A percentile compares a stretch with the other conserved stretches of the same genome.
Conservation (phyloP, 345 rosid species). For the Eucalyptus tenuipes region DNA sequence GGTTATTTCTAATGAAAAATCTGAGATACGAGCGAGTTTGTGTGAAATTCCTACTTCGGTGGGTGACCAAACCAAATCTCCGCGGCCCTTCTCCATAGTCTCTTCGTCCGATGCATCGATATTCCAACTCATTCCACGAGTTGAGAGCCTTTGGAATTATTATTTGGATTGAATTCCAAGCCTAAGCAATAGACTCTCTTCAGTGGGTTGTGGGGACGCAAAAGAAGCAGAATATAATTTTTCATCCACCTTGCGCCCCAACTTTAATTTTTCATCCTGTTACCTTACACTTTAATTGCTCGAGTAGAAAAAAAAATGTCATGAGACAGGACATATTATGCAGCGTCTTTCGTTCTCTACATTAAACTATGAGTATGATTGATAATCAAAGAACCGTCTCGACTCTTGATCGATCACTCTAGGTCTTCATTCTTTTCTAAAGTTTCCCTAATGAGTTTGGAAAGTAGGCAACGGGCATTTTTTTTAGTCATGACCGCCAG, state of each 20-base stretch:
- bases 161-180: not conserved
- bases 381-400: not conserved
- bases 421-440: not conserved
- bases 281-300: not conserved
- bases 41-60: too few species aligned
- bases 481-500: not conserved
- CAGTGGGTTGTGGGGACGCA: not conserved
- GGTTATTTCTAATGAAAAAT: too few species aligned
- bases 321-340: too few species aligned
- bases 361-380: not conserved
- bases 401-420: not conserved
- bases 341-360: not conserved
- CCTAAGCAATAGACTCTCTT: not conserved
- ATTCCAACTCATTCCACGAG: not conserved
- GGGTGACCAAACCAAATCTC: not conserved
- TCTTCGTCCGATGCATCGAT: not conserved
- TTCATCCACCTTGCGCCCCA: not conserved
- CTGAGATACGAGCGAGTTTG: too few species aligned
- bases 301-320: too few species aligned
- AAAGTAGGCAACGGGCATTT: not conserved
- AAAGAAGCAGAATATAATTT: too few species aligned
- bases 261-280: not conserved
- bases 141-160: not conserved
- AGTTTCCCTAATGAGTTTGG: not conserved
- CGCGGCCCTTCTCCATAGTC: not conserved